A percentile compares a stretch with the other conserved stretches of the same genome.
Conservation (phyloP, 208 protist genomes). For the Crithidia expoeki region DNA sequence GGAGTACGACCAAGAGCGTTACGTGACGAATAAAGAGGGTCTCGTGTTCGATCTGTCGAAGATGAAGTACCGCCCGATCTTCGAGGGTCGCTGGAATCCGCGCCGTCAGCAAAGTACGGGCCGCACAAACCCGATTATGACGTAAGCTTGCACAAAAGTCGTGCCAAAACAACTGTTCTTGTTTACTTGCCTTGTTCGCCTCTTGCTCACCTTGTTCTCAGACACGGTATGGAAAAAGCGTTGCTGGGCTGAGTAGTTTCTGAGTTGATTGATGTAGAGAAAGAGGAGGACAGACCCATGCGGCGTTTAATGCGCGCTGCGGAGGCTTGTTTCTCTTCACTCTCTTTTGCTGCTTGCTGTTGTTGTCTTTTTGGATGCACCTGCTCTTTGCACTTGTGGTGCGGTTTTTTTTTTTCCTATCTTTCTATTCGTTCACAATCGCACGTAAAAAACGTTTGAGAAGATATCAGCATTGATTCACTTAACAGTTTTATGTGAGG, state of each 20-base stretch:
- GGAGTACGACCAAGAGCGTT: constrained; percentile 90
- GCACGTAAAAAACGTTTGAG: too few relatives aligned
- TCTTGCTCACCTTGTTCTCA: too few relatives aligned
- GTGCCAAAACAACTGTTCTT: too few relatives aligned
- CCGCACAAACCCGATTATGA: constrained; percentile 88
- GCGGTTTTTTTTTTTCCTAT: constrained; percentile 15
- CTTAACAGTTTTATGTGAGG: too few relatives aligned
- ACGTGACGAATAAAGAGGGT: constrained; percentile 88
- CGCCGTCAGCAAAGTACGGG: constrained; percentile 82
- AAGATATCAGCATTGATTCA: too few relatives aligned
- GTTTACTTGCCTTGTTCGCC: too few relatives aligned
- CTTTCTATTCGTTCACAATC: constrained; percentile 68
- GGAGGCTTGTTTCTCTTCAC: too few relatives aligned
- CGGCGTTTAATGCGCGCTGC: too few relatives aligned
- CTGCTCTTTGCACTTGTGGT: not conserved
- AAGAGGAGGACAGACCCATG: too few relatives aligned
- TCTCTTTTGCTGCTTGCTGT: too few relatives aligned
- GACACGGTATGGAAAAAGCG: not conserved
- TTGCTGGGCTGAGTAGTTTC: too few relatives aligned
- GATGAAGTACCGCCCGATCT: constrained; percentile 89
- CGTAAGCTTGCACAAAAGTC: constrained; percentile 30
- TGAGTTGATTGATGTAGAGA: too few relatives aligned
- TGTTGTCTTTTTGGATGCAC: constrained; percentile 6
- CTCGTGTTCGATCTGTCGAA: constrained; percentile 88
- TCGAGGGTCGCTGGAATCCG: constrained; percentile 85